These are phyloP conservation scores for Fraxinus floribunda DNA, from an alignment of 305 asterid species.

Conservation along the genomic window DNA sequence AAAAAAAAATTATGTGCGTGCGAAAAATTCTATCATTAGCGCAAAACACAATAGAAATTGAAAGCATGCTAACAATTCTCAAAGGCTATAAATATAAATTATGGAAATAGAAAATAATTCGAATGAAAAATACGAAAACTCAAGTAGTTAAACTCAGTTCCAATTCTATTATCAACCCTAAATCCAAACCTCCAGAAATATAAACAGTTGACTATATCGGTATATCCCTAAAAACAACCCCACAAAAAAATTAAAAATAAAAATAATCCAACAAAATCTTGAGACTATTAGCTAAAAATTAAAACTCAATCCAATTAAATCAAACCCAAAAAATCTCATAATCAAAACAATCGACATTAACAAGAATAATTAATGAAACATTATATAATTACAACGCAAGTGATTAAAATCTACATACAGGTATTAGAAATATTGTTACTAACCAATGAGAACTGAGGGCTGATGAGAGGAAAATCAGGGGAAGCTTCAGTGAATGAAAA, in stretches of 20 bases:
- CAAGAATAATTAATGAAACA: background rate
- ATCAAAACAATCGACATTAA: background rate
- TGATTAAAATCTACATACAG: background rate
- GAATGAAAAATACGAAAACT: background rate
- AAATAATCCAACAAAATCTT: background rate
- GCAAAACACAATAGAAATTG: background rate
- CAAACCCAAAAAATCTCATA: background rate
- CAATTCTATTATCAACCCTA: background rate
- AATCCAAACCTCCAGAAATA: background rate
- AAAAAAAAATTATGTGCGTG: background rate
- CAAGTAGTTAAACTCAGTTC: background rate
- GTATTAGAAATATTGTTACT: slow-evolving; percentile 4
- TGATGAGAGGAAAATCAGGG: slow-evolving; percentile 15
- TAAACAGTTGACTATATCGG: background rate
- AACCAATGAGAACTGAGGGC: slow-evolving; percentile 18
- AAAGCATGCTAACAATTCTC: background rate
- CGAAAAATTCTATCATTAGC: background rate
- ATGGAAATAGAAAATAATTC: background rate
- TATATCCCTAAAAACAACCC: background rate
- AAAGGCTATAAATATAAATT: background rate
- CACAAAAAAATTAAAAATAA: background rate
- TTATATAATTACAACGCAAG: background rate
- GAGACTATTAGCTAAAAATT: background rate
- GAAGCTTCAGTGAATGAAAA: slow-evolving; percentile 15
- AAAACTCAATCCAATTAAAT: background rate